Conservation (phyloP, 1,284 basidiomycete genomes). For the Omphalotus olearius region DNA sequence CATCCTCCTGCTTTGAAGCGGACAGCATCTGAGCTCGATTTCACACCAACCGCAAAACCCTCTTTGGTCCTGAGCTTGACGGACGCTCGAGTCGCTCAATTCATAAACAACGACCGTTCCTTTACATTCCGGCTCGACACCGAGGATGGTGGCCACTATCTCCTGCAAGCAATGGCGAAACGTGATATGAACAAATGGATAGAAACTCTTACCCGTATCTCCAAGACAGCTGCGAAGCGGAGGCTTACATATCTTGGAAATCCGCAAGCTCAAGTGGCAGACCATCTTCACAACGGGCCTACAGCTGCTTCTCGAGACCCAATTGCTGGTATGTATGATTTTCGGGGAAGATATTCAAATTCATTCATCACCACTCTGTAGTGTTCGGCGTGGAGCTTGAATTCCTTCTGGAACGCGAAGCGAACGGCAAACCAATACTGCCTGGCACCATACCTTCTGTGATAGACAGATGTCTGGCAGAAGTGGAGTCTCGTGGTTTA, state of each 20-base stretch:
- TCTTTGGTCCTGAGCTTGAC: constrained; percentile 68
- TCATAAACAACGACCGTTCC: constrained; percentile 74
- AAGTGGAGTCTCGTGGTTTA: constrained; percentile 72
- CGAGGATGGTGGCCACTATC: constrained; percentile 79
- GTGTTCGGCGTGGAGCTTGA: constrained; percentile 77
- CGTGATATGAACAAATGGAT: constrained; percentile 74
- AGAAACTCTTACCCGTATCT: constrained; percentile 63
- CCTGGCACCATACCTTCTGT: constrained; percentile 61
- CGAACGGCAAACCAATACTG: constrained; percentile 39
- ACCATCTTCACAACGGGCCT: constrained; percentile 58
- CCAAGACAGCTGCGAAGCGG: constrained; percentile 67
- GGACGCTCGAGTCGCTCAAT: constrained; percentile 62
- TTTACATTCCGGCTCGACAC: constrained; percentile 79
- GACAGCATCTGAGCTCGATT: constrained; percentile 71
- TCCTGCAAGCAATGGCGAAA: constrained; percentile 67
- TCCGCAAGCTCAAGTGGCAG: constrained; percentile 63
- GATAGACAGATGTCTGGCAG: constrained; percentile 58
- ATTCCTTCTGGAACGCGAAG: constrained; percentile 64
- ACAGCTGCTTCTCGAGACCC: constrained; percentile 37
- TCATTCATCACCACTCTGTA: constrained; percentile 24
- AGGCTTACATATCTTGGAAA: constrained; percentile 78
- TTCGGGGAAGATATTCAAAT: neutral
- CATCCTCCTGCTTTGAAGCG: constrained; percentile 41
- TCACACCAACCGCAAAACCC: constrained; percentile 63
- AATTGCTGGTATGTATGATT: constrained; percentile 48